Conservation (phyloP, 805 yeast species). For the Wickerhamiella azymoides region DNA sequence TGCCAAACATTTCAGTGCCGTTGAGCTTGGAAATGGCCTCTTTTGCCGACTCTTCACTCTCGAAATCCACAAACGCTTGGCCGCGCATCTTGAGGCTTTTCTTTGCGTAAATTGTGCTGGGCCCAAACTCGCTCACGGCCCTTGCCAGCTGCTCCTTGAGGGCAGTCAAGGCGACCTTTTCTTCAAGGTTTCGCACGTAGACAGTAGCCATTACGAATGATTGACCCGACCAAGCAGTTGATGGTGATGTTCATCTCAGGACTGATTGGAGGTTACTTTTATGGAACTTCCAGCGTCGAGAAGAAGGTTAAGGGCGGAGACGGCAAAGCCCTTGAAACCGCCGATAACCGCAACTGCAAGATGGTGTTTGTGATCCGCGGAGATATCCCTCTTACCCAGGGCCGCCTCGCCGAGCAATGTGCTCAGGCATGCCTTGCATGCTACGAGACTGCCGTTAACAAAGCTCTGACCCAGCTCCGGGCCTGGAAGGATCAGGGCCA, state of each 20-base stretch:
- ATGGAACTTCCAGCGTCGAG: constrained; percentile 7
- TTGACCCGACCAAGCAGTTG: constrained; percentile 30
- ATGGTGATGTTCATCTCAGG: constrained; percentile 8
- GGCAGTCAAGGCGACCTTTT: constrained; percentile 42
- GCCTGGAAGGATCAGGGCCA: constrained; percentile 82
- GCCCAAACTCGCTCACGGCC: constrained; percentile 35
- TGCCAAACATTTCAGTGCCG: constrained; percentile 32
- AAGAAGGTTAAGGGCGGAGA: not conserved
- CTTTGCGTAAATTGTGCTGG: constrained; percentile 41
- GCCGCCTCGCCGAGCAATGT: constrained; percentile 95
- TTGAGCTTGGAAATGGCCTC: constrained; percentile 31
- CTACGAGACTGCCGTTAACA: constrained; percentile 43
- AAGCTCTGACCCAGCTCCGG: constrained; percentile 47
- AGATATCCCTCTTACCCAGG: constrained; percentile 84
- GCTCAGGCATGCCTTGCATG: constrained; percentile 94
- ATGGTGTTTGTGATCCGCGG: constrained; percentile 83
- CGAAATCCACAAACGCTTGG: constrained; percentile 64
- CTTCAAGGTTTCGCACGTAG: constrained; percentile 64
- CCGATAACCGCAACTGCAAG: constrained; percentile 17
- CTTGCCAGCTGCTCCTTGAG: constrained; percentile 33
- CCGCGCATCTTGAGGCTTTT: constrained; percentile 58
- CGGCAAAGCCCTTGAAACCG: not conserved
- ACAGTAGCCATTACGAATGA: constrained; percentile 19
- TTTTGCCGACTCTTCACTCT: constrained; percentile 29
- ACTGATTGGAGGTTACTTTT: constrained; percentile 8